Conservation (phyloP, 2,329 filamentous ascomycete species). For the Penicillium sp. region DNA sequence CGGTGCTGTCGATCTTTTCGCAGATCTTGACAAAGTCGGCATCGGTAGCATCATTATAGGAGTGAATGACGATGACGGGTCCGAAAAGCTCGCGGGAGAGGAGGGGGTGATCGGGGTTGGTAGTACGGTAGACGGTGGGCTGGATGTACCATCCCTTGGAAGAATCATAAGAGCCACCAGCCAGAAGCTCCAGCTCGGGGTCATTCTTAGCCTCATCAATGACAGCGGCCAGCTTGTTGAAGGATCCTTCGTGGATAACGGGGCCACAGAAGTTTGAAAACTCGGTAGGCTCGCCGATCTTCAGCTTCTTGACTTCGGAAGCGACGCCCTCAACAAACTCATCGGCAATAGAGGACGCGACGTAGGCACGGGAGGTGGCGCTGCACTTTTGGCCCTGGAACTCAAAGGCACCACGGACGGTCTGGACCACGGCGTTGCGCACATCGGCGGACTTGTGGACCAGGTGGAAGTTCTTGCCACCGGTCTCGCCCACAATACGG, state of each 20-base stretch:
- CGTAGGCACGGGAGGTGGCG: constrained; percentile 79
- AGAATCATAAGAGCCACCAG: constrained; percentile 76
- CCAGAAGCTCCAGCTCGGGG: constrained; percentile 70
- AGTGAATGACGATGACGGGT: constrained; percentile 72
- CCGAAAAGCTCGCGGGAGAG: constrained; percentile 82
- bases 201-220: constrained; percentile 83
- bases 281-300: constrained; percentile 70
- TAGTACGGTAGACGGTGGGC: constrained; percentile 79
- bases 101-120: constrained; percentile 73
- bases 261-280: constrained; percentile 83
- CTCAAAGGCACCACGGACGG: constrained; percentile 84
- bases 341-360: constrained; percentile 75
- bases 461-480: constrained; percentile 92
- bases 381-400: constrained; percentile 93
- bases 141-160: constrained; percentile 81
- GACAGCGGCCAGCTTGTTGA: constrained; percentile 76
- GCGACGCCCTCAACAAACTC: constrained; percentile 70
- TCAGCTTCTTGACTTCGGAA: constrained; percentile 70
- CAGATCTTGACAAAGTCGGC: constrained; percentile 64
- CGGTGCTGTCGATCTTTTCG: constrained; percentile 51
- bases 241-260: constrained; percentile 80
- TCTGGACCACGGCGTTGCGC: constrained; percentile 78
- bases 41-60: constrained; percentile 72
- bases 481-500: constrained; percentile 86
- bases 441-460: constrained; percentile 78